These are phyloP conservation scores for Fonsecaea multimorphosa DNA, from an alignment of 2,329 filamentous ascomycete species.

Conservation along the genomic window DNA sequence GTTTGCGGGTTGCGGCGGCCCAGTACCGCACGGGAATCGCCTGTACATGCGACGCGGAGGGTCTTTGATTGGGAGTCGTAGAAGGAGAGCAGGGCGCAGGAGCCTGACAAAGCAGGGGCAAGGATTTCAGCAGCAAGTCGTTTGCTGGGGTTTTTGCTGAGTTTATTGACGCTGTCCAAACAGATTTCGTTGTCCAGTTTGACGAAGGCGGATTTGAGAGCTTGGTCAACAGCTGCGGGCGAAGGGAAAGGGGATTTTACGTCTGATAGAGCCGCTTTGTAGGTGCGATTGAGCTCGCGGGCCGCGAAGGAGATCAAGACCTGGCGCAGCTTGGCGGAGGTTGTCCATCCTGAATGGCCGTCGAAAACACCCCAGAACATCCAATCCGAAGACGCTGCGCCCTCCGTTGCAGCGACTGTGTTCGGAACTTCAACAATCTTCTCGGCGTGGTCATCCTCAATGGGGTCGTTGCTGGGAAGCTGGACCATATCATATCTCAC, in stretches of 20 bases:
- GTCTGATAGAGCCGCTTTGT: slow-evolving; percentile 71
- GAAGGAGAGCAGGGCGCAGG: slow-evolving; percentile 93
- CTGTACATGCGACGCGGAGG: slow-evolving; percentile 91
- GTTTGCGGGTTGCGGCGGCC: slow-evolving; percentile 72
- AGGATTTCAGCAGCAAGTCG: slow-evolving; percentile 88
- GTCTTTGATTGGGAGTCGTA: slow-evolving; percentile 89
- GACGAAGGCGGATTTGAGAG: slow-evolving; percentile 90
- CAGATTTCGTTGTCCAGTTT: slow-evolving; percentile 93
- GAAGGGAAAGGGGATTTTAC: slow-evolving; percentile 68
- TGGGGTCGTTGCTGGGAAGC: slow-evolving; percentile 93
- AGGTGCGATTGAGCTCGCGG: slow-evolving; percentile 88
- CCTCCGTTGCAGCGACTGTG: slow-evolving; percentile 60
- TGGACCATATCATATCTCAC: slow-evolving; percentile 94
- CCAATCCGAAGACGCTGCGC: slow-evolving; percentile 75
- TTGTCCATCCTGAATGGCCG: slow-evolving; percentile 97
- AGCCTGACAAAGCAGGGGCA: slow-evolving; percentile 93
- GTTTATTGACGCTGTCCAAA: slow-evolving; percentile 88
- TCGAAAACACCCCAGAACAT: slow-evolving; percentile 99
- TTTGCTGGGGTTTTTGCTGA: slow-evolving; percentile 86
- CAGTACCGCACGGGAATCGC: slow-evolving; percentile 92
- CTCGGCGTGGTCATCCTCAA: slow-evolving; percentile 97
- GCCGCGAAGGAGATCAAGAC: slow-evolving; percentile 91
- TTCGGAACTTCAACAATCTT: slow-evolving; percentile 92
- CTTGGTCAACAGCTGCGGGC: slow-evolving; percentile 80
- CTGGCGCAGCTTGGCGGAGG: slow-evolving; percentile 92